A percentile compares a stretch with the other conserved stretches of the same genome.
These are phyloP conservation scores for Cerrena zonata DNA, from an alignment of 1,284 basidiomycete genomes.

Conservation along the genomic window DNA sequence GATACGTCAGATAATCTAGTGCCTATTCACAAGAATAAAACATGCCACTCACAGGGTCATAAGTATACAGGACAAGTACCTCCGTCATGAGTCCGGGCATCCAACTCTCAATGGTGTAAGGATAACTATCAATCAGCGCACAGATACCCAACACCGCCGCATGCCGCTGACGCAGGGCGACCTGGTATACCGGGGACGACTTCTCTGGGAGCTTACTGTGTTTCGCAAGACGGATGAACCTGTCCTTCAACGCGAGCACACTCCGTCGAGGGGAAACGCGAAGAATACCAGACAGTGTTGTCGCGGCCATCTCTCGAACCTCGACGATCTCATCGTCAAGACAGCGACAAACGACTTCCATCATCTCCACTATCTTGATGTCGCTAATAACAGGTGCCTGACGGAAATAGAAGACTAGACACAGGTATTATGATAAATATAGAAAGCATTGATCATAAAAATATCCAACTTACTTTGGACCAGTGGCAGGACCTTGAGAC, in stretches of 20 bases:
- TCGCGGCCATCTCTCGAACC: conserved; percentile 71
- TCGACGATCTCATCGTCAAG: conserved; percentile 71
- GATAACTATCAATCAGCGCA: conserved; percentile 75
- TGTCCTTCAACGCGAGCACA: conserved; percentile 67
- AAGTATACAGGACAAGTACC: conserved; percentile 73
- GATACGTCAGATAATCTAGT: neutral
- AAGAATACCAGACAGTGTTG: conserved; percentile 76
- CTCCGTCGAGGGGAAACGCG: conserved; percentile 74
- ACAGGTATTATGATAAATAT: conserved; percentile 1
- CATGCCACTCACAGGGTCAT: conserved; percentile 55
- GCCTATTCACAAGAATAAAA: neutral
- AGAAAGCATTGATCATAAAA: neutral
- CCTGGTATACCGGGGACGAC: conserved; percentile 52
- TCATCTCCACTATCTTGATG: conserved; percentile 57
- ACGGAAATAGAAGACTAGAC: conserved; percentile 67
- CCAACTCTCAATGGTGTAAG: conserved; percentile 83
- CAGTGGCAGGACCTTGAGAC: conserved; percentile 68
- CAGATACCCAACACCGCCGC: conserved; percentile 76
- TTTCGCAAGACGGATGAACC: conserved; percentile 63
- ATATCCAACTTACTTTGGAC: conserved; percentile 49
- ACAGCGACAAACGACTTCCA: conserved; percentile 66
- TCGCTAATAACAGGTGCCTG: conserved; percentile 62
- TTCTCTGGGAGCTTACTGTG: conserved; percentile 54
- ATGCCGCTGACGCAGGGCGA: conserved; percentile 66
- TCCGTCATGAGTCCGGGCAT: conserved; percentile 70